Evolutionary conservation across 192 early-diverging fungal species (phyloP).

Genomic region (Backusella westeae): DNA sequence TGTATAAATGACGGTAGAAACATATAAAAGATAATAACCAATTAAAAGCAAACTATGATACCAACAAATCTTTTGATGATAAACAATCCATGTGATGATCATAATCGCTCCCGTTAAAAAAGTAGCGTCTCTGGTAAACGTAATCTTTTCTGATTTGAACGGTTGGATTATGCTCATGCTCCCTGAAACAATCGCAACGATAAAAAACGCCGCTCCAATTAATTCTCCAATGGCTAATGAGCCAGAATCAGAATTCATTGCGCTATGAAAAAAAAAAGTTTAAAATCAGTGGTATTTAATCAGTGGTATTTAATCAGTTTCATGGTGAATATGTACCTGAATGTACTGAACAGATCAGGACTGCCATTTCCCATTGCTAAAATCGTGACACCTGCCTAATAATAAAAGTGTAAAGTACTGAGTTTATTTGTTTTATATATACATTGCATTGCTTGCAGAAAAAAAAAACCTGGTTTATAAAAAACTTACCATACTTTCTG

Average conservation of each 20-base stretch:
- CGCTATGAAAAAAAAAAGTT: constrained; percentile 34
- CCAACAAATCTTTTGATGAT: constrained; percentile 49
- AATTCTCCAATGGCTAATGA: constrained; percentile 88
- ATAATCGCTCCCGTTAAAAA: constrained; percentile 67
- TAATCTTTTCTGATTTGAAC: constrained; percentile 59
- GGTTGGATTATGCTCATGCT: constrained; percentile 77
- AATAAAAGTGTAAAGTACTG: not conserved
- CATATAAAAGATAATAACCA: constrained; percentile 57
- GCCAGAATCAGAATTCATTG: constrained; percentile 65
- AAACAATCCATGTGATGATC: constrained; percentile 46
- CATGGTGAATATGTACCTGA: constrained; percentile 7
- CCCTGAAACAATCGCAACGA: constrained; percentile 80
- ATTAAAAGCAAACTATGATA: constrained; percentile 52
- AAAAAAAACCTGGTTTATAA: not conserved
- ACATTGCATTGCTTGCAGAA: not conserved
- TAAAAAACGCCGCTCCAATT: constrained; percentile 80
- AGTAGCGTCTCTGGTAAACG: constrained; percentile 73
- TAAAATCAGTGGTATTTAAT: not conserved
- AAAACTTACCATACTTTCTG: constrained; percentile 69
- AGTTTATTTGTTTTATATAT: not conserved
- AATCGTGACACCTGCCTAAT: constrained; percentile 66
- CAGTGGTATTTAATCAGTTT: too few relatives aligned
- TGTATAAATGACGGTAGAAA: constrained; percentile 33
- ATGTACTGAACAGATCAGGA: constrained; percentile 88
- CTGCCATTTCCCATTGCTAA: constrained; percentile 87